Evolutionary conservation across 305 asterid genomes (phyloP), one percentile per base, ranked within the genome.

Genomic region (Fraxinus paxiana): DNA sequence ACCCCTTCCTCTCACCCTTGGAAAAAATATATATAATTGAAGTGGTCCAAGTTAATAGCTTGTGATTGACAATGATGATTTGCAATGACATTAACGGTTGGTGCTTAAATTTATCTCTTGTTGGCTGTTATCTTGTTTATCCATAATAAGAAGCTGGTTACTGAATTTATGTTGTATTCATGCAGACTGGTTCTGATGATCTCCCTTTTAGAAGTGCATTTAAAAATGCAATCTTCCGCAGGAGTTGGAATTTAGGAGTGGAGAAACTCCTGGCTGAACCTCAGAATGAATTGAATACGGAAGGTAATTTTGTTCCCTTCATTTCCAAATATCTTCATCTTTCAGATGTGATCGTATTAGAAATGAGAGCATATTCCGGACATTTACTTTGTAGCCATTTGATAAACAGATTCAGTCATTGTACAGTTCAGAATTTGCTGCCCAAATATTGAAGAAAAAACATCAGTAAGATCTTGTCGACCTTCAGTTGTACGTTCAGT

Each of bases 191-290:
- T 76, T 86, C 97, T 13, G 98, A 92, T 83, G 92, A 85, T 83
- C 88, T 96, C 76, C 92, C 97, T 69, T 90, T 92, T 80, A 90
- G 86, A 85, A 96, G 98, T 89, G 99, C 98, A 82, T 96, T 96
- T 80, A 94, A 92, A 87, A 81, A 94, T 84, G 98, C 91, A 82
- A 94, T 96, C 82, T 96, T 92, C 86, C 86, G 87, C 34, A 83
- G 78, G 70, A 89, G 88, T 85, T 83, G 85, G 90, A 84, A 72
- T 75, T 86, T 87, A 7, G 84, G 83, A 43, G 83, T 85, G 35
- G 92, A 92, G 82, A 89, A 80, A 81, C 87, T 93, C 78, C 86
- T 72, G 24, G 94, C 87, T 74, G 81, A 85, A 51, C 83, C 69
- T 85, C 86, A 80, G 59, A 85, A 75, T 80, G 84, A 82, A 69